phyloP scores from a whole-genome alignment of 1,284 basidiomycete genomes.

The Microbotryomycetes sp. region DNA sequence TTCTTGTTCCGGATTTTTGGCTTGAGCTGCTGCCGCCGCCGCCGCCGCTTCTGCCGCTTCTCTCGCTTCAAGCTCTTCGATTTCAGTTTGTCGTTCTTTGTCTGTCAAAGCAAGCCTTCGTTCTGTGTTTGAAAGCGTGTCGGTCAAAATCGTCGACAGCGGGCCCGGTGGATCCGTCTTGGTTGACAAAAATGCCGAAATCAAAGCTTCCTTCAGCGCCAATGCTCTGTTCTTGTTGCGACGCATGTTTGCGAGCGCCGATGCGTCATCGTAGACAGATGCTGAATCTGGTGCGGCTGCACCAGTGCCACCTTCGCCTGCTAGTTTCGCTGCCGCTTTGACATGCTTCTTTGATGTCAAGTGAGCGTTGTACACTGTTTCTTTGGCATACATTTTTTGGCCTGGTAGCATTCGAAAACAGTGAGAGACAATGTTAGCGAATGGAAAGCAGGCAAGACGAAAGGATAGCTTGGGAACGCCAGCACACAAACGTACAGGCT shows the following conservation, averaged over 20 bases:
- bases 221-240: conserved; percentile 59
- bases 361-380: conserved; percentile 96
- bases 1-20: conserved; percentile 46
- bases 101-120: conserved; percentile 92
- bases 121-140: conserved; percentile 94
- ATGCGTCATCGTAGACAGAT: conserved; percentile 19
- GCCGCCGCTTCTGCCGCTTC: conserved; percentile 54
- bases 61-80: conserved; percentile 52
- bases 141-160: conserved; percentile 58
- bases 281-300: conserved; percentile 27
- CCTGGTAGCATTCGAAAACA: conserved; percentile 48
- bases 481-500: conserved; percentile 61
- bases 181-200: conserved; percentile 57
- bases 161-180: conserved; percentile 43
- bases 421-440: background rate
- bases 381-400: conserved; percentile 88
- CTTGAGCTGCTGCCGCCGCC: conserved; percentile 54
- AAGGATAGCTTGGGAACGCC: background rate
- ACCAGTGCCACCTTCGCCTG: conserved; percentile 43
- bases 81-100: conserved; percentile 88
- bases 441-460: background rate
- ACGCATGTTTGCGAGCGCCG: conserved; percentile 39
- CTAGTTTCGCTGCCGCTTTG: conserved; percentile 66
- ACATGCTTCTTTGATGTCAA: conserved; percentile 89
- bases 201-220: conserved; percentile 66